Evolutionary conservation across 2,329 filamentous ascomycete genomes (phyloP), one percentile per base, ranked within the genome.

Genomic region (Huntiella omanensis): DNA sequence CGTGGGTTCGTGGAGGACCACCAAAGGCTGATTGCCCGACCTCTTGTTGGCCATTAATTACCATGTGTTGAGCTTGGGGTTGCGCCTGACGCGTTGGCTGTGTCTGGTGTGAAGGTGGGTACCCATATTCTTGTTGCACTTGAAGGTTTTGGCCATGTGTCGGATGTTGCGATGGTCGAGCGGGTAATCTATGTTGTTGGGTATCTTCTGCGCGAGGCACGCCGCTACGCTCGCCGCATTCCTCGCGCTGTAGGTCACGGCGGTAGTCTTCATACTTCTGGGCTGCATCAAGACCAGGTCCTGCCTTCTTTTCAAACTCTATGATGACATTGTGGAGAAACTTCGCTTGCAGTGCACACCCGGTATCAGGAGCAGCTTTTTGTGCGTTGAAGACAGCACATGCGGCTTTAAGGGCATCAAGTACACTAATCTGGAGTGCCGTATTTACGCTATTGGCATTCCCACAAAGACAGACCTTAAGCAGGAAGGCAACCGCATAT

Each of bases 401-500:
- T 1, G 54, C 52, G n/a, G 43, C 41, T 4, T 50, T 50, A 1
- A 56, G 51, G 4, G 51, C 50, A 5, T 49, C 36, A 4, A 55
- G 47, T 1, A 52, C 49, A 8, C 42, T 49, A 2, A 35, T 22
- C 35, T 51, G 40, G 15, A 59, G 35, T 2, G 17, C 32, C 13
- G 37, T 38, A 15, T 46, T 44, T 22, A 49, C 40, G 32, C 33
- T 46, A n/a, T 37, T 46, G 28, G 43, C 48, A 8, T 44, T 45
- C 6, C 43, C 48, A 16, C 37, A 42, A 15, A 49, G 33, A 38
- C 48, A 49, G 5, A 46, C 58, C 52, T 63, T 64, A 40, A 63
- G 56, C 2, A 63, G 52, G 45, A 63, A 62, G 2, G 60, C 58
- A 10, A 61, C 59, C n/a, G 59, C 57, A 49, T 65, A 63, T 3